Base-by-base conservation (phyloP, 306 rosid species). In the Chamaecrista fasciculata region DNA sequence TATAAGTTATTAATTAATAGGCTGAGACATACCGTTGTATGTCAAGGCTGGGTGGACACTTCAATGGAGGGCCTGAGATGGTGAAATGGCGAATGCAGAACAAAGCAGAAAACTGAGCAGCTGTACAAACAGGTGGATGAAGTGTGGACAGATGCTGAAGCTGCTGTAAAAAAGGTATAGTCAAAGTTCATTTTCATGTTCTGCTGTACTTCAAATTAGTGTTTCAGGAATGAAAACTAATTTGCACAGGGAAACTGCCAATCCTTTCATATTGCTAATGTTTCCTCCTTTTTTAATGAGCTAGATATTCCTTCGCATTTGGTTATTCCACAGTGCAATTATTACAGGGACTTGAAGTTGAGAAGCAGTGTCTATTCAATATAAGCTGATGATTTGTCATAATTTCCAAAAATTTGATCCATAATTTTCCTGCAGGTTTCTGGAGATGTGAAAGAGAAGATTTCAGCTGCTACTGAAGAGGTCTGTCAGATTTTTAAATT, bases 1-100 rank as follows among this genome's bases (percentile, higher is more conserved):
- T 72, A 67, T 28, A 34, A 39, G 10, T 64, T 52, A 65, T 71
- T 80, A 60, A 46, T 82, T 67, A 71, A 66, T 80, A 80, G 91
- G 95, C 89, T 86, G 90, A 85, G 98, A 85, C 95, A 85, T 94
- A 90, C 98, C 61, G 51, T 84, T 88, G 92, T 94, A 90, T 93
- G 98, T 93, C 97, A 88, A 93, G 90, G 93, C 96, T 87, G 84
- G 87, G 59, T 73, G 77, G 82, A 81, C 77, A 75, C 89, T 83
- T 84, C 79, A 83, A 74, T 78, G 96, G 86, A 65, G 76, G 90
- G 84, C 73, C 90, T 94, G 88, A 91, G 88, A 88, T 77, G 87
- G 85, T 91, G 89, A 89, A 88, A 79, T 91, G 86, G 76, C 80
- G 70, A 84, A 91, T 91, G 97, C 99, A 94, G 99, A 87, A 91